Evolutionary conservation across 768 basidiomycete species (phyloP).

Genomic region (Rubroboletus pulcherrimus): DNA sequence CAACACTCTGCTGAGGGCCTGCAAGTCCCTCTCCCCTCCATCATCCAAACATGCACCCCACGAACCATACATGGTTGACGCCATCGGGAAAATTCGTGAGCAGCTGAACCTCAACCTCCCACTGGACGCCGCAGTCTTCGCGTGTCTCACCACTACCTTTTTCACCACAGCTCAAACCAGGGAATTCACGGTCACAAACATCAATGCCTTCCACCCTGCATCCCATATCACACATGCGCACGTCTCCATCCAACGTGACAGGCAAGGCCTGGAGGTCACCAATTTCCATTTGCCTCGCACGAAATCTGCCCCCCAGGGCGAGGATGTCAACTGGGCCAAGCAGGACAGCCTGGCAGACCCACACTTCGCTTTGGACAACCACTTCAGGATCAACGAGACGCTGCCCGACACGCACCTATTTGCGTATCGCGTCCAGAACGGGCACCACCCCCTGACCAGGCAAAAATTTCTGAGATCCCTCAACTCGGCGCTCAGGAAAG

Average conservation of each 20-base stretch:
- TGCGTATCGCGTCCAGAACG: too few relatives aligned
- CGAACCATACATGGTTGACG: slow-evolving; percentile 7
- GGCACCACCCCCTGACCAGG: too few relatives aligned
- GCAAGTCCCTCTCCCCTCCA: not conserved
- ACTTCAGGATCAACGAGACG: not conserved
- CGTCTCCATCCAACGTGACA: not conserved
- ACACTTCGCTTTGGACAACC: rapidly evolving
- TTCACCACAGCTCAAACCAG: slow-evolving; percentile 32
- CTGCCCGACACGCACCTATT: too few relatives aligned
- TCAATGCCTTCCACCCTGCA: not conserved
- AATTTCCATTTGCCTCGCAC: not conserved
- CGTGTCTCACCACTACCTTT: slow-evolving; percentile 39
- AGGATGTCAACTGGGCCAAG: not conserved
- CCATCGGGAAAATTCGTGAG: not conserved
- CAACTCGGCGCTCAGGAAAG: too few relatives aligned
- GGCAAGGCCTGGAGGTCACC: not conserved
- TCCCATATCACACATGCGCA: not conserved
- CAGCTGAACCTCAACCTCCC: slow-evolving; percentile 6
- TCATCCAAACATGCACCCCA: slow-evolving; percentile 5
- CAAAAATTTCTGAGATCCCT: too few relatives aligned
- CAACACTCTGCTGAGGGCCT: too few relatives aligned
- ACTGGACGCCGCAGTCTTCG: slow-evolving; percentile 34
- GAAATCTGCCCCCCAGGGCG: not conserved
- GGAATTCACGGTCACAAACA: slow-evolving; percentile 34
- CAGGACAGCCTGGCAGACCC: not conserved